A percentile compares a stretch with the other conserved stretches of the same genome.
Conservation (phyloP, 2,329 filamentous ascomycete species). For the Diaporthe citri region DNA sequence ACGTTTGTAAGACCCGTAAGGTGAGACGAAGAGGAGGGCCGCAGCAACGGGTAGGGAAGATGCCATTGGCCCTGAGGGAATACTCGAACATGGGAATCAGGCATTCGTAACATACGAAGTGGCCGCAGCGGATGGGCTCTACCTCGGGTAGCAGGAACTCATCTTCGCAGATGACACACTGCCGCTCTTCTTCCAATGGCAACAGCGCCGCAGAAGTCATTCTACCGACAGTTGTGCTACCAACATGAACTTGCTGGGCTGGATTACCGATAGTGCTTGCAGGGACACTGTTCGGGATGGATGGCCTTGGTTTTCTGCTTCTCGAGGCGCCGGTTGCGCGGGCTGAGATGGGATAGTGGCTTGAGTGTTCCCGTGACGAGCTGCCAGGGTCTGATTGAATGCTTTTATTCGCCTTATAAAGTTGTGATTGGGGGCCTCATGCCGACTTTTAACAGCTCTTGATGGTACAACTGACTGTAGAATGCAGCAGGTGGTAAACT, state of each 20-base stretch:
- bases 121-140: background rate
- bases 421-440: fast-evolving
- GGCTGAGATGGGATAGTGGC: fast-evolving
- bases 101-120: slow-evolving; percentile 11
- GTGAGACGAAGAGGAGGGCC: background rate
- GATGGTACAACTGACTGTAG: background rate
- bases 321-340: background rate
- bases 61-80: background rate
- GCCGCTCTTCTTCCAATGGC: background rate
- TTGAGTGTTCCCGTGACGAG: fast-evolving
- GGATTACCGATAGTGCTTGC: too few species aligned
- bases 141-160: background rate
- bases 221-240: too few species aligned
- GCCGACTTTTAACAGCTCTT: background rate
- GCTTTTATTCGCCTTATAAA: background rate
- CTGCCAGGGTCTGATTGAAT: fast-evolving
- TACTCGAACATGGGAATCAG: background rate
- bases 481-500: background rate
- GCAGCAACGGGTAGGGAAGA: slow-evolving; percentile 25
- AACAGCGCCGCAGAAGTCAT: background rate
- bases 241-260: too few species aligned
- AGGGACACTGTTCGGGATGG: fast-evolving
- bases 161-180: background rate
- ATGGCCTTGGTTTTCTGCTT: background rate
- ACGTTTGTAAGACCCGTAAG: slow-evolving; percentile 43